These are phyloP conservation scores for Gryganskiella cystojenkinii DNA, from an alignment of 192 early-diverging fungal genomes.

Conservation along the genomic window DNA sequence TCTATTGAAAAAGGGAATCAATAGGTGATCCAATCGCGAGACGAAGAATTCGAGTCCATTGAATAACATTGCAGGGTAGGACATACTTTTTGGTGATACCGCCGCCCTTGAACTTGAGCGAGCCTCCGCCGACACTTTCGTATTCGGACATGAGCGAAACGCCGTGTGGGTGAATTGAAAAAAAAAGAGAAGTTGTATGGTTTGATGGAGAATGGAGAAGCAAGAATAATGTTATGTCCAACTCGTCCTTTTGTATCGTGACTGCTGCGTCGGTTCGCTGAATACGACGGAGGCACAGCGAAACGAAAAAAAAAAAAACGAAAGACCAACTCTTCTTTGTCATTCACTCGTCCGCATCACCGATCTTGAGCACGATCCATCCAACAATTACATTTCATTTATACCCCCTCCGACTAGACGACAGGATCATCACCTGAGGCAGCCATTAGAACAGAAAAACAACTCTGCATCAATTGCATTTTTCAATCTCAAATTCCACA, in stretches of 20 bases:
- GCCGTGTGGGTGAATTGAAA: too few species aligned
- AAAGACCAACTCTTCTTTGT: neutral
- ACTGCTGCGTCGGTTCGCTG: too few species aligned
- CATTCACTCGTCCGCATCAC: too few species aligned
- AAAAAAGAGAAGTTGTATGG: too few species aligned
- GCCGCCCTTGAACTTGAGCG: conserved; percentile 73
- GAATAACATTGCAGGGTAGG: neutral
- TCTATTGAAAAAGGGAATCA: conserved; percentile 23
- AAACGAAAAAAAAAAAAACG: conserved; percentile 3
- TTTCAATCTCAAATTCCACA: too few species aligned
- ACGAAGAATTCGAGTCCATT: neutral
- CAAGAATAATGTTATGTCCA: too few species aligned
- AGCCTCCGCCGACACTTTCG: conserved; percentile 64
- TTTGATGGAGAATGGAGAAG: neutral
- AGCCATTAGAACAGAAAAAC: too few species aligned
- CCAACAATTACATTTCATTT: too few species aligned
- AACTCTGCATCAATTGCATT: too few species aligned
- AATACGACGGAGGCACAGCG: neutral
- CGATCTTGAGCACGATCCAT: too few species aligned
- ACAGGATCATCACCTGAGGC: neutral
- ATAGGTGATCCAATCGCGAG: neutral
- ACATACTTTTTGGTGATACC: conserved; percentile 62
- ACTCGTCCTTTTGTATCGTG: too few species aligned
- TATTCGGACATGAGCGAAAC: conserved; percentile 1
- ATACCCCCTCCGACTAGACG: too few species aligned